Conservation (phyloP, 2,329 filamentous ascomycete genomes). For the Exophiala sp. region DNA sequence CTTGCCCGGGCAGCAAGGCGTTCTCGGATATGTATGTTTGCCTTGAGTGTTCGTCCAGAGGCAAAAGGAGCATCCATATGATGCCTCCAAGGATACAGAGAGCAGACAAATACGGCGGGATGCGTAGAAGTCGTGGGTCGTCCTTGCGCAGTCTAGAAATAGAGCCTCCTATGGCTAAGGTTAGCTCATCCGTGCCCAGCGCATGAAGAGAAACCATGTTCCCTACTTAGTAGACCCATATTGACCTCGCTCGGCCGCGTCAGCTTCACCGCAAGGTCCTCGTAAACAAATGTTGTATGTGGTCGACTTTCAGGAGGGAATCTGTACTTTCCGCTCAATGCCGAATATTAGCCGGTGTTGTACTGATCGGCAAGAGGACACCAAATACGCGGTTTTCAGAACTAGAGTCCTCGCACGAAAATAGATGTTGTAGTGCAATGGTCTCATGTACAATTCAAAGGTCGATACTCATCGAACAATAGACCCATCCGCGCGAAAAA, state of each 20-base stretch:
- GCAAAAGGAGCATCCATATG: slow-evolving; percentile 83
- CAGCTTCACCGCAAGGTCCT: slow-evolving; percentile 24
- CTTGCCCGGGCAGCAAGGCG: slow-evolving; percentile 88
- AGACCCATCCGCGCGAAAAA: no score
- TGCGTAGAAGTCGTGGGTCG: slow-evolving; percentile 75
- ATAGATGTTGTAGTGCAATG: no score
- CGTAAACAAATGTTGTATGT: not conserved
- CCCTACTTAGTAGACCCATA: slow-evolving; percentile 27
- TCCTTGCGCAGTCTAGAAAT: slow-evolving; percentile 54
- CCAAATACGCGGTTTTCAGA: no score
- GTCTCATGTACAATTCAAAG: no score
- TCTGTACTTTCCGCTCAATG: slow-evolving; percentile 11
- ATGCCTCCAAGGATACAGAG: slow-evolving; percentile 82
- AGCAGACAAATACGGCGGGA: slow-evolving; percentile 83
- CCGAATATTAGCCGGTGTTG: slow-evolving; percentile 16
- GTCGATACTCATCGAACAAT: no score
- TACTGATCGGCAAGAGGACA: no score
- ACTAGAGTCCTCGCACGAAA: no score
- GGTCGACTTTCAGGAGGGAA: slow-evolving; percentile 2
- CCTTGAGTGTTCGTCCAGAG: slow-evolving; percentile 85
- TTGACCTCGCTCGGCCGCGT: slow-evolving; percentile 22
- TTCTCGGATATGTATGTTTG: slow-evolving; percentile 97
- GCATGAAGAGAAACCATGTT: slow-evolving; percentile 14
- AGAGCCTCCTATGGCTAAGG: slow-evolving; percentile 13
- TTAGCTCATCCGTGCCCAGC: slow-evolving; percentile 23